These are phyloP conservation scores for Geotrichum siamense DNA, from an alignment of 1,139 yeast species.

Conservation along the genomic window DNA sequence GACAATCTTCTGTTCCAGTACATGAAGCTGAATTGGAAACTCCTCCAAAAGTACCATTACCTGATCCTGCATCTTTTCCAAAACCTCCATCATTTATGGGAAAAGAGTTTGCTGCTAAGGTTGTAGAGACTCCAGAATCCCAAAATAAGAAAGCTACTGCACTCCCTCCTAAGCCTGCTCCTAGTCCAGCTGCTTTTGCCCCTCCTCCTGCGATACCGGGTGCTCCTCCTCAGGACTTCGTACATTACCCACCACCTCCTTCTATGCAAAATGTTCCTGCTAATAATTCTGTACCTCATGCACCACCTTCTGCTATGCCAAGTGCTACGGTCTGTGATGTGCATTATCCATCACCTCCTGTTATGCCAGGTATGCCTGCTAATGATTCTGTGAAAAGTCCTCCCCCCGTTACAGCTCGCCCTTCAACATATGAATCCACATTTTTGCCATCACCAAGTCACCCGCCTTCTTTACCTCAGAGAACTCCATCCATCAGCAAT, in stretches of 20 bases:
- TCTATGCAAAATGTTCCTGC: neutral
- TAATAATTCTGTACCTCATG: neutral
- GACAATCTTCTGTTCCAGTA: neutral
- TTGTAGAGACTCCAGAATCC: neutral
- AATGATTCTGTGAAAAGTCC: no score
- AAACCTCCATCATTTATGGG: conserved; percentile 6
- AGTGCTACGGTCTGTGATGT: no score
- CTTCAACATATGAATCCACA: no score
- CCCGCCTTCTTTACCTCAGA: conserved; percentile 5
- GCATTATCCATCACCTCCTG: no score
- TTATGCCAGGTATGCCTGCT: no score
- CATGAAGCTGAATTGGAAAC: no score
- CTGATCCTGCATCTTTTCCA: conserved; percentile 18
- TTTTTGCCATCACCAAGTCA: no score
- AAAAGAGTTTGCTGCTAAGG: conserved; percentile 1
- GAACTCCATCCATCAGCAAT: neutral
- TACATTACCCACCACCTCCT: neutral
- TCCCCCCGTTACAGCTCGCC: no score
- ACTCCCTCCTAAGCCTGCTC: neutral
- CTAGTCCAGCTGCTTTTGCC: neutral
- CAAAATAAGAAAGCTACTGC: neutral
- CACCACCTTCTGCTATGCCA: neutral
- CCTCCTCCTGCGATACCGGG: conserved; percentile 1
- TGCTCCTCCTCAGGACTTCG: no score
- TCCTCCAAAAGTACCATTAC: conserved; percentile 12